Base-by-base conservation (phyloP, 2,329 filamentous ascomycete species). In the Aspergillus felis region DNA sequence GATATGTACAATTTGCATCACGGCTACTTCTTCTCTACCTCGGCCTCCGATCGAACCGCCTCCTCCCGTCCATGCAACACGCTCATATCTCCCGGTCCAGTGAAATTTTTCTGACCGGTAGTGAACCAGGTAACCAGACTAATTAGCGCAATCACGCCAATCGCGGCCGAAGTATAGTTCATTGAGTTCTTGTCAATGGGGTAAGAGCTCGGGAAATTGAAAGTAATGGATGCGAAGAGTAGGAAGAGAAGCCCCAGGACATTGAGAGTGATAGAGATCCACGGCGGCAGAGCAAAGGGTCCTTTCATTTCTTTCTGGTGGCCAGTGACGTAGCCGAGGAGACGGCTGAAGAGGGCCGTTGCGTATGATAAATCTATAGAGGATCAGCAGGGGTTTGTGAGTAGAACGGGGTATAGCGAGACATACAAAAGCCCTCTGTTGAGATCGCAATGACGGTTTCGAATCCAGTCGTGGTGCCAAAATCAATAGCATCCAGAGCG, bases 111-210 rank as follows among this genome's bases (percentile, higher is more conserved):
- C 54, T 75, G 68, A 0, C 79, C 82, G 0, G 79, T 82, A 1
- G 76, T 80, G 7, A 82, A 57, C 82, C 82, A 84, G 1, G 80
- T 84, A 2, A 79, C 63, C 1, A 75, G 46, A 17, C 77, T 80
- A 20, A 85, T 72, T 4, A 83, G 58, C 66, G 79, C 82, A 42
- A 84, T 79, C 1, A 82, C 72, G 0, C 82, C 82, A 29, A 84
- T 78, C 0, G 82, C 82, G 0, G 83, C 82, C 24, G 76, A 79
- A 0, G 81, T 84, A 61, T 84, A 84, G 57, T 84, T 85, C 82
- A 85, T 85, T 38, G 82, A 82, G 27, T 81, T 76, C 35, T 74
- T 74, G 1, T 71, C 75, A n/a, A 85, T 81, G 0, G 83, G 83
- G 6, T 68, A 76, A 0, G 76, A 65, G 0, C 74, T 78, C 0